Conservation (phyloP, 306 rosid genomes). For the Spatholobus suberectus region DNA sequence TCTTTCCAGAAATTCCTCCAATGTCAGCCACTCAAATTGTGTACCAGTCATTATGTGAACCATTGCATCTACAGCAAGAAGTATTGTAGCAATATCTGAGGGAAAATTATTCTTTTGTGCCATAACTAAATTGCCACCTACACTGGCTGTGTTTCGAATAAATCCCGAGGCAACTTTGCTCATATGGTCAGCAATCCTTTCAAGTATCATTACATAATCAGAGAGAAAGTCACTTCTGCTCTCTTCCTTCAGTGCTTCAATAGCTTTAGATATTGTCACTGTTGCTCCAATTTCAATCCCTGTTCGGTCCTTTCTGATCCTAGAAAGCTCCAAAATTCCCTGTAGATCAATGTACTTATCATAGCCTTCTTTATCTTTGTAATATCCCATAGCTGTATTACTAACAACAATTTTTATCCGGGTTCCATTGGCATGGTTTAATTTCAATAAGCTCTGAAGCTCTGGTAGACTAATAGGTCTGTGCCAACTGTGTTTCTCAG, state of each 20-base stretch:
- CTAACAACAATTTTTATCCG: slow-evolving; percentile 59
- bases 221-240: slow-evolving; percentile 39
- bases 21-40: slow-evolving; percentile 53
- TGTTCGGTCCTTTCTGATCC: slow-evolving; percentile 52
- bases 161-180: slow-evolving; percentile 69
- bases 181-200: slow-evolving; percentile 67
- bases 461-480: slow-evolving; percentile 35
- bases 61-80: slow-evolving; percentile 69
- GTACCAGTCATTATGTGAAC: slow-evolving; percentile 65
- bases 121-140: slow-evolving; percentile 90
- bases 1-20: slow-evolving; percentile 74
- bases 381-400: slow-evolving; percentile 79
- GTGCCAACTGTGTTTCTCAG: slow-evolving; percentile 44
- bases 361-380: slow-evolving; percentile 61
- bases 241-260: slow-evolving; percentile 58
- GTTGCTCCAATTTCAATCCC: slow-evolving; percentile 79
- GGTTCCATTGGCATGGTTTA: slow-evolving; percentile 27
- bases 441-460: slow-evolving; percentile 38
- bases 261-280: slow-evolving; percentile 68
- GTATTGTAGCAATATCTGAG: slow-evolving; percentile 76
- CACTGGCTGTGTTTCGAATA: slow-evolving; percentile 72
- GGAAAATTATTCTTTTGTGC: slow-evolving; percentile 80
- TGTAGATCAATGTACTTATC: slow-evolving; percentile 66
- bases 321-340: slow-evolving; percentile 63
- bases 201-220: slow-evolving; percentile 51